A percentile compares a stretch with the other conserved stretches of the same genome.
Evolutionary conservation across 176 grass and related monocot species (phyloP).

Genomic region (Ensete ventricosum): DNA sequence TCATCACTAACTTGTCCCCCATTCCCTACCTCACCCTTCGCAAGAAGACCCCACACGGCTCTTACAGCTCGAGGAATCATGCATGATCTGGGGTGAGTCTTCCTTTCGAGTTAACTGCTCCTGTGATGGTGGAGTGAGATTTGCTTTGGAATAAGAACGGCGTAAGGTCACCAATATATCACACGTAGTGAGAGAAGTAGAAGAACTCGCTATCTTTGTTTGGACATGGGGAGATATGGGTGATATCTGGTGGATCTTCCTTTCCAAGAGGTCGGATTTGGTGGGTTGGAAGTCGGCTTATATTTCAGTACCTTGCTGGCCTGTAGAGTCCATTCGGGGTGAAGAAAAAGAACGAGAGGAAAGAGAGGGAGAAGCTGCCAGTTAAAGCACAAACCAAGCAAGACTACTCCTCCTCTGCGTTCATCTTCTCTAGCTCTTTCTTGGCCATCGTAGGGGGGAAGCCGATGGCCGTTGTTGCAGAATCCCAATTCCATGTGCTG

Average conservation of each 20-base stretch:
- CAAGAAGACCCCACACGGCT: neutral
- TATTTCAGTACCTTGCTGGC: neutral
- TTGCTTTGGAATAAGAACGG: no score
- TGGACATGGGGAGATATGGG: constrained; percentile 17
- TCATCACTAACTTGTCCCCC: neutral
- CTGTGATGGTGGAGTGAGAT: no score
- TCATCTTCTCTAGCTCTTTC: neutral
- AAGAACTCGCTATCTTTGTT: neutral
- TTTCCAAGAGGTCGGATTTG: constrained; percentile 24
- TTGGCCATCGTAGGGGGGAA: neutral
- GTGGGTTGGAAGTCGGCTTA: constrained; percentile 5
- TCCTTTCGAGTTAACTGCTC: no score
- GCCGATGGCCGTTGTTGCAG: constrained; percentile 24
- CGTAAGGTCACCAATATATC: no score
- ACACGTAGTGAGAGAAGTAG: neutral
- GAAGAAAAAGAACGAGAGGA: neutral
- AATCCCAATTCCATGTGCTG: constrained; percentile 28
- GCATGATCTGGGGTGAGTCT: no score
- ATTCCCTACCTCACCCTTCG: neutral
- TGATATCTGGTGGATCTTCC: constrained; percentile 27
- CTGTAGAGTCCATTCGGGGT: neutral
- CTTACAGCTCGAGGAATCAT: no score
- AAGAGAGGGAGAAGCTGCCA: neutral
- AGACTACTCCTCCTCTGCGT: neutral
- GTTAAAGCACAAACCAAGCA: neutral